Evolutionary conservation across 208 protist species (phyloP).

Genomic region (Trypanosoma rangeli): DNA sequence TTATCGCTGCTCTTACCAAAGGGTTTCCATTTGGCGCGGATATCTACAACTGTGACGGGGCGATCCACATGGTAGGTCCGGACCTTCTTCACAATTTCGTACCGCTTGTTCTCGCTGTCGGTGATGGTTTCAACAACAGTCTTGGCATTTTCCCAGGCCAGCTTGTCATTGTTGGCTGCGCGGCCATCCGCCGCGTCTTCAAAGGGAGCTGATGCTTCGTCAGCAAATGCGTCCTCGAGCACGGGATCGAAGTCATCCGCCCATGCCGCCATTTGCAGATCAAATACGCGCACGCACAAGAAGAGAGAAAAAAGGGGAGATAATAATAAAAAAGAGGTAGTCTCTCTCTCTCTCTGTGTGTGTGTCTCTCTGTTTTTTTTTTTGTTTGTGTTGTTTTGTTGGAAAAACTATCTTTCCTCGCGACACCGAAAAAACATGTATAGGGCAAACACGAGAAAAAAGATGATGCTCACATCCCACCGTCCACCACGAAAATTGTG

Average conservation of each 20-base stretch:
- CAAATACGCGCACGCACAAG: conserved; percentile 3
- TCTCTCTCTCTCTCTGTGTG: background rate
- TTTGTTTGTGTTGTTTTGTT: background rate
- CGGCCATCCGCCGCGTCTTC: conserved; percentile 30
- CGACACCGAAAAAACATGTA: background rate
- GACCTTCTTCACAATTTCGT: conserved; percentile 70
- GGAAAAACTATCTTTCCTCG: background rate
- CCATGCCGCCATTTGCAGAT: conserved; percentile 36
- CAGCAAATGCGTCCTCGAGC: conserved; percentile 12
- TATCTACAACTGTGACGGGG: conserved; percentile 42
- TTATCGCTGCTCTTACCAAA: conserved; percentile 60
- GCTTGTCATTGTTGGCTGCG: conserved; percentile 35
- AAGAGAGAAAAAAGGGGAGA: background rate
- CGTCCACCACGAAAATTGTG: background rate
- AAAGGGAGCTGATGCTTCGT: background rate
- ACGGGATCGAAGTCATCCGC: conserved; percentile 56
- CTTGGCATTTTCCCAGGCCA: conserved; percentile 64
- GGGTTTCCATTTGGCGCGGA: conserved; percentile 47
- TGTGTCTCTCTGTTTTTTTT: background rate
- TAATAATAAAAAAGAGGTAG: background rate
- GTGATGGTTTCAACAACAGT: conserved; percentile 31
- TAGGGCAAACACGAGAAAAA: background rate
- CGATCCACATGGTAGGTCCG: conserved; percentile 61
- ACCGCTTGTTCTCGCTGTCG: conserved; percentile 59
- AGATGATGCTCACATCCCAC: background rate